Evolutionary conservation across 1,139 yeast species (phyloP), one percentile per base, ranked within the genome.

Genomic region (Nadsonia starkeyi-henricii): DNA sequence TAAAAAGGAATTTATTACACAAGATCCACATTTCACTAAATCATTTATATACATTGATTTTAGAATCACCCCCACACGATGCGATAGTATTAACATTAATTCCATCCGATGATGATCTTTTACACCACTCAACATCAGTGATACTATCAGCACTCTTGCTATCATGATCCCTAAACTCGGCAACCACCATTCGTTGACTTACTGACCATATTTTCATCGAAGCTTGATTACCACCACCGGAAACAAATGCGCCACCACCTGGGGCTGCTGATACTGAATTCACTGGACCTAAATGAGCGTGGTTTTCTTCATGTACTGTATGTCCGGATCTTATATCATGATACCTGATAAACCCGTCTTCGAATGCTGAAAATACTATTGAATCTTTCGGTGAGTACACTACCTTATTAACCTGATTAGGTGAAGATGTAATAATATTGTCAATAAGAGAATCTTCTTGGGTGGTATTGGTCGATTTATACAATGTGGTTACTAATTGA

Each of bases 211-310:
- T 45, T 26, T 58, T 55, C 18, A 59, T 60, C 8, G 50, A 46
- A 43, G 65, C 62, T 33, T 62, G 66, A 8, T 54, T 50, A 42
- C 62, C 59, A 5, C 39, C 39, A 19, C 63, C 61, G 8, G 62
- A 51, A 26, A 61, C 51, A 41, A 60, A 51, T 42, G 51, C 46
- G 26, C 52, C 50, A 3, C 53, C 53, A 5, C 47, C 45, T 7
- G 58, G 56, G 15, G 53, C 45, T 13, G 51, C 47, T 13, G 55
- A 45, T 18, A 63, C 43, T 37, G 58, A 51, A 7, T 57, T 53
- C 37, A 62, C 55, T 23, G 53, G 54, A 33, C 55, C 58, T 17
- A 53, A 48, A 49, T 63, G 65, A 18, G 62, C 63, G 15, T 54
- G 51, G 47, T 50, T 45, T 51, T 33, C 39, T n/a, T 33, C 56